A percentile compares a stretch with the other conserved stretches of the same genome.
Evolutionary conservation across 768 basidiomycete genomes (phyloP).

Genomic region (Mycena alexandri): DNA sequence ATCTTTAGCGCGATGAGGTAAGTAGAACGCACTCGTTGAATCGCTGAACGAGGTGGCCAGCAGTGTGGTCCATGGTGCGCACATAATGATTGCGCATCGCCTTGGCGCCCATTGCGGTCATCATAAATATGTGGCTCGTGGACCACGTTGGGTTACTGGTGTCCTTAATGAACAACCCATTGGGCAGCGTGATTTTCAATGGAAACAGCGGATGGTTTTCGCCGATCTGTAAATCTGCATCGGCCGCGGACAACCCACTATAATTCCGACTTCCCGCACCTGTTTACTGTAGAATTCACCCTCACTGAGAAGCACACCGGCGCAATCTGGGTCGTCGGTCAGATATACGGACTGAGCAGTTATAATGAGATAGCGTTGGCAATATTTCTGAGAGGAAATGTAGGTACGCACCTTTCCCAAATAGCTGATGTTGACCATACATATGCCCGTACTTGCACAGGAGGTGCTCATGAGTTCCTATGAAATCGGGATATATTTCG

Average conservation of each 20-base stretch:
- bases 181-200: conserved; percentile 17
- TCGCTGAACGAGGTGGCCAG: conserved; percentile 22
- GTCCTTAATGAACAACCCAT: conserved; percentile 35
- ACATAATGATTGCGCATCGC: conserved; percentile 37
- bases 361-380: no score
- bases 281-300: no score
- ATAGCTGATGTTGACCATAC: conserved; percentile 30
- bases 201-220: conserved; percentile 35
- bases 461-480: conserved; percentile 34
- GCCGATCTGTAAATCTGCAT: conserved; percentile 7
- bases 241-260: no score
- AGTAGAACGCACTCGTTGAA: conserved; percentile 19
- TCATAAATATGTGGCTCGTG: conserved; percentile 35
- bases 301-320: no score
- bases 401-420: conserved; percentile 23
- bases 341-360: no score
- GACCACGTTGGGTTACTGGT: conserved; percentile 29
- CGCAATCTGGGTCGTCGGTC: no score
- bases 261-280: no score
- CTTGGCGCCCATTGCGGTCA: conserved; percentile 35
- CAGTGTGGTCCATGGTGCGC: conserved; percentile 32
- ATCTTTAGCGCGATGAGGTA: no score
- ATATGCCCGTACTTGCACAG: conserved; percentile 31
- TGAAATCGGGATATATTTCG: conserved; percentile 35
- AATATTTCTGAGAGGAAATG: no score